Evolutionary conservation across 2,329 filamentous ascomycete species (phyloP).

Genomic region (Trichophyton simii): DNA sequence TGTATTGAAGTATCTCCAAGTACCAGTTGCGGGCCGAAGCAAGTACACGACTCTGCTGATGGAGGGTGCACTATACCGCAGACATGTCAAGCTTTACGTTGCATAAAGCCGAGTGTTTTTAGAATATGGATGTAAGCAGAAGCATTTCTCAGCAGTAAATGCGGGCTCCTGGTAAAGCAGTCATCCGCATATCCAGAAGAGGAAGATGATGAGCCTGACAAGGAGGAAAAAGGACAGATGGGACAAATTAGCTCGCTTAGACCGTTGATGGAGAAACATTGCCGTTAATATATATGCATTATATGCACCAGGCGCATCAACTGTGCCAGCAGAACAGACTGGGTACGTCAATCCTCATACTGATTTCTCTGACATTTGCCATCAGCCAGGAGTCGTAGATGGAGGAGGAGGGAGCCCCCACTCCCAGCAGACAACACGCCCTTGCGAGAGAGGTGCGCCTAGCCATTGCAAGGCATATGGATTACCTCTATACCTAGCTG

Average conservation of each 20-base stretch:
- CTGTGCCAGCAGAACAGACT: not conserved
- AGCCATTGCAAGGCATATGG: not conserved
- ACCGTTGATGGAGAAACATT: not conserved
- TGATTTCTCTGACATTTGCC: not conserved
- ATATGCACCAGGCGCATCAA: not conserved
- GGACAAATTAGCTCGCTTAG: not conserved
- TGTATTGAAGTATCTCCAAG: too few relatives aligned
- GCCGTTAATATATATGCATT: not conserved
- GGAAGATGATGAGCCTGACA: not conserved
- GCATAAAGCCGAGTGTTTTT: too few relatives aligned
- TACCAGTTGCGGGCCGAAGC: too few relatives aligned
- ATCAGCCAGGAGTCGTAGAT: too few relatives aligned
- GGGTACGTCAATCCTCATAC: not conserved
- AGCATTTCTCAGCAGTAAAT: not conserved
- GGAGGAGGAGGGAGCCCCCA: not conserved
- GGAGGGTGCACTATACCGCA: too few relatives aligned
- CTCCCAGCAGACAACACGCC: not conserved
- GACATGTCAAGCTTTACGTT: too few relatives aligned
- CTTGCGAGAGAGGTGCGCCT: not conserved
- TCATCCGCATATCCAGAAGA: not conserved
- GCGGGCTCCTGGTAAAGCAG: not conserved
- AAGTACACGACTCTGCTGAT: too few relatives aligned
- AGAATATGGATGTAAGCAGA: too few relatives aligned
- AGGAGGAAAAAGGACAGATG: not conserved
- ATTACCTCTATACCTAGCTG: not conserved